Evolutionary conservation across 140 eudicot species (phyloP), one percentile per base, ranked within the genome.

Genomic region (Bidens hawaiensis): DNA sequence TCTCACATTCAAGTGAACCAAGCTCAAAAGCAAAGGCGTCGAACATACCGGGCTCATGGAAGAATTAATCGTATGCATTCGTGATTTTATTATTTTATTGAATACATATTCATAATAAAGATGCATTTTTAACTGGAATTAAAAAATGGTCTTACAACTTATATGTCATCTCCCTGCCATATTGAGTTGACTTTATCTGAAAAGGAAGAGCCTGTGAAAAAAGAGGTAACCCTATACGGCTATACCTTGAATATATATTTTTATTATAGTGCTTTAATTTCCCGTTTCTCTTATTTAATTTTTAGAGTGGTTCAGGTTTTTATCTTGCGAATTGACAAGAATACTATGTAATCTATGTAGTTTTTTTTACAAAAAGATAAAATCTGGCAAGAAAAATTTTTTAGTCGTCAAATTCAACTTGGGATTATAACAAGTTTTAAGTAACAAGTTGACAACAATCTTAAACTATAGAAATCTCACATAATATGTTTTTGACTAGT

Each of bases 1-100:
- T 81, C 84, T 17, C 88, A 78, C 69, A 82, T 78, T 41, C 84
- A 82, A 64, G 88, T 82, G 61, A 82, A 78, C 75, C 84, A 82
- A 70, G 88, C 84, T 16, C 81, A 75, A 65, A 82, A 82, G 46
- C 88, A 82, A 48, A 82, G 84, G 62, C 78, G 83, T 33, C 71
- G 87, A 5, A 81, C 87, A 4, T 81, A 77, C 71, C 87, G 83
- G 74, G 87, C 88, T 25, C 87, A 81, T 51, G 87, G 87, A 46
- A 65, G 84, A 46, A 81, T 81, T 19, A 81, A 81, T 64, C 87
- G 84, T 81, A 70, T 1, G 81, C 67, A 40, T 78, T 43, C 13
- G 14, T 54, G 13, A 34, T 53, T 24, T 11, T 43, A 13, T 34
- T 31, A 42, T 13, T 0, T 50, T 26, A 4, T 1, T 19, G 15